Evolutionary conservation across 345 rosid genomes (phyloP).

Genomic region (Populus davidiana): DNA sequence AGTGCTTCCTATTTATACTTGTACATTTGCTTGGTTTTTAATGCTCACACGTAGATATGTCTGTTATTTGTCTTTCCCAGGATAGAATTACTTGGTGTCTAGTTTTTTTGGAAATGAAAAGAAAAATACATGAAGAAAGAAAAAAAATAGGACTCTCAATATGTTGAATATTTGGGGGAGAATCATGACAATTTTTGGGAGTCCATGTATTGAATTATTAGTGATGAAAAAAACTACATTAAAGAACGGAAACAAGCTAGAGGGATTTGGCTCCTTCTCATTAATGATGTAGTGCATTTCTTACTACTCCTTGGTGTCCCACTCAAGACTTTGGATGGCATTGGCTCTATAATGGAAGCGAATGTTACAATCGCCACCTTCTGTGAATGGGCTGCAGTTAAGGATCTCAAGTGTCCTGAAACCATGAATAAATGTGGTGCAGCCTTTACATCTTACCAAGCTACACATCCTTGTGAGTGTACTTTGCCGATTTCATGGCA

Average conservation of each 20-base stretch:
- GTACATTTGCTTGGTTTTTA: background rate
- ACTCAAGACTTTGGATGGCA: background rate
- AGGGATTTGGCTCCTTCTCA: background rate
- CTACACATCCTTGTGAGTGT: too few relatives aligned
- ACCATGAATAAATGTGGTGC: background rate
- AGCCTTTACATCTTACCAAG: background rate
- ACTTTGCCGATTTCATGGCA: too few relatives aligned
- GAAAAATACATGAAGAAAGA: background rate
- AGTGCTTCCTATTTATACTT: background rate
- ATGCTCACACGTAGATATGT: background rate
- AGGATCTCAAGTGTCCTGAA: background rate
- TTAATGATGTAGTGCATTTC: background rate
- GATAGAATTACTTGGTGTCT: background rate
- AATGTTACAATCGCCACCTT: background rate
- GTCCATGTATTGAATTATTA: background rate
- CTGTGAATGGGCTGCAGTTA: background rate
- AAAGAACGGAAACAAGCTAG: too few relatives aligned
- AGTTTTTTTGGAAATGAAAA: background rate
- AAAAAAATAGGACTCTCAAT: background rate
- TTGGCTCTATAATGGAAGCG: background rate
- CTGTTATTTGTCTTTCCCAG: background rate
- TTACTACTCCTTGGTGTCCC: too few relatives aligned
- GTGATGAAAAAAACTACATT: background rate
- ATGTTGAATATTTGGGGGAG: too few relatives aligned
- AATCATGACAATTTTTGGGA: background rate